Evolutionary conservation across 2,329 filamentous ascomycete species (phyloP).

Genomic region (Trichoderma arundinaceum): DNA sequence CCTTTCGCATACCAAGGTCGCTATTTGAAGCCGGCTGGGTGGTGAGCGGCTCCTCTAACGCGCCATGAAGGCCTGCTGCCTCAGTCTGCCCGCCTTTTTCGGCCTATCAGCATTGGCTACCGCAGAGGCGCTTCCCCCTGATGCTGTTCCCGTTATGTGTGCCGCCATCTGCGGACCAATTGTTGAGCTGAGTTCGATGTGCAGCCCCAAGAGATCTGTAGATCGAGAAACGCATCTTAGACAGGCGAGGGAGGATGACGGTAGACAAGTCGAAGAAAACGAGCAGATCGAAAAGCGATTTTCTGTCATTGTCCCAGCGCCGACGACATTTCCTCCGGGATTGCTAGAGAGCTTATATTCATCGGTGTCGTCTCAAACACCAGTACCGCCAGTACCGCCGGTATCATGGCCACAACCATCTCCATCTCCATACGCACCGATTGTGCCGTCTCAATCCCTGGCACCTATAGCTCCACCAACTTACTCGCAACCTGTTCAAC

Average conservation of each 20-base stretch:
- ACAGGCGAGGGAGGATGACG: constrained; percentile 3
- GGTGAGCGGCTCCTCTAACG: not conserved
- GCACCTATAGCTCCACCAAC: not conserved
- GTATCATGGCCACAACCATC: not conserved
- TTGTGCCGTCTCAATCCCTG: not conserved
- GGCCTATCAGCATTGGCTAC: constrained; percentile 40
- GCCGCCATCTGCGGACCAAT: constrained; percentile 52
- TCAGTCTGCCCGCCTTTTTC: constrained; percentile 39
- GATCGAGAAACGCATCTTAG: not conserved
- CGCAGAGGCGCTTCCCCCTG: constrained; percentile 43
- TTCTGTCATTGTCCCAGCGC: constrained; percentile 42
- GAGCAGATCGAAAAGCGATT: constrained; percentile 37
- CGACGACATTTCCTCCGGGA: constrained; percentile 41
- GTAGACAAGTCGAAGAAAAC: not conserved
- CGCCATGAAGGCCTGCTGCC: constrained; percentile 40
- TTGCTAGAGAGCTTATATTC: constrained; percentile 15
- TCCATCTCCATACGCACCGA: not conserved
- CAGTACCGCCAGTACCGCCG: not conserved
- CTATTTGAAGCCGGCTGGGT: not conserved
- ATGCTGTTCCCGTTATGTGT: constrained; percentile 48
- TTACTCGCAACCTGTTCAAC: constrained; percentile 8
- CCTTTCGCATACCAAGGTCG: not conserved
- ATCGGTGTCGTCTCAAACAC: constrained; percentile 9
- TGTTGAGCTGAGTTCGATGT: constrained; percentile 49
- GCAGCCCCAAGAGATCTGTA: constrained; percentile 36